Base-by-base conservation (phyloP, 2,329 filamentous ascomycete genomes). In the Thielaviopsis populi region DNA sequence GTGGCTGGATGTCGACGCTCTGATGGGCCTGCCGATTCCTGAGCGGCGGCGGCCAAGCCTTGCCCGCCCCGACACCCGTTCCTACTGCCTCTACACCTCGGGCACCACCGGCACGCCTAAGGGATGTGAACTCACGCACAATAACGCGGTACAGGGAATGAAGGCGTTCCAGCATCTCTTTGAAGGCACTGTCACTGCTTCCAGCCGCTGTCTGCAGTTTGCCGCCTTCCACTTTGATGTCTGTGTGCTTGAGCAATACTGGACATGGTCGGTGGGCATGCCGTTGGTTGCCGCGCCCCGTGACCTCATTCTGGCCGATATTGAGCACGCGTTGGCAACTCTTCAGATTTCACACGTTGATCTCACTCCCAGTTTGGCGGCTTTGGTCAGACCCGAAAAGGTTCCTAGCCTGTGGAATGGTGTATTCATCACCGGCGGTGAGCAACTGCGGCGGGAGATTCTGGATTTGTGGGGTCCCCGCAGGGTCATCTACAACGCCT, bases 211-310 rank as follows among this genome's bases (percentile, higher is more conserved):
- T 86, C 78, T 96, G 0, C 92, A 96, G 70, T 96, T 96, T 70
- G 92, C 92, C 1, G 91, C 90, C 0, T 89, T 96, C 64, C 92
- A 96, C 72, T 96, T 96, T 67, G 92, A 96, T 69, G 91, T 96
- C 3, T 94, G 89, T 1, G 88, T 96, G 0, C 79, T 96, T 0
- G 91, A 96, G 71, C 91, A 96, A 70, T 96, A 92, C 72, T 96
- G 90, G 90, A 94, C 86, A 65, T 96, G 91, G 91, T 90, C 87
- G 33, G 88, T 94, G 0, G 91, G 91, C 1, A 91, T 96, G 30
- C 86, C 87, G 3, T 81, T 96, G 0, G 87, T 92, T 1, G 85
- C 88, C 1, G 91, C 89, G 6, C 88, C 89, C 0, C 82, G 89
- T 68, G 91, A 96, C 71, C 71, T 96, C 1, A 86, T 96, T 1